These are phyloP conservation scores for Mycoemilia scoparia DNA, from an alignment of 192 early-diverging fungal species.

Conservation along the genomic window DNA sequence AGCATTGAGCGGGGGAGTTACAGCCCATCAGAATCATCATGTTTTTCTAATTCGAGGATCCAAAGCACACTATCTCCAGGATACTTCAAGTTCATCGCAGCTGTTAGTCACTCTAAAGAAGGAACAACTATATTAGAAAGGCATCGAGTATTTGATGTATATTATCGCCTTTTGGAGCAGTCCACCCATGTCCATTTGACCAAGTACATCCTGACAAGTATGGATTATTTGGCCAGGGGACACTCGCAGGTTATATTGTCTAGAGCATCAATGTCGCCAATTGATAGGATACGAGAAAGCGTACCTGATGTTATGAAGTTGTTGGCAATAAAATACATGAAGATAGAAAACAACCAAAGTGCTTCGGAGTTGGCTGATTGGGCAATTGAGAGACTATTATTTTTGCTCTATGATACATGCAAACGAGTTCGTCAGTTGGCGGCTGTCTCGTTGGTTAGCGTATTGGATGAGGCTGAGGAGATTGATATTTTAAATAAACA, in stretches of 20 bases:
- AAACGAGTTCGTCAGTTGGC: slow-evolving; percentile 17
- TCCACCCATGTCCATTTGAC: slow-evolving; percentile 23
- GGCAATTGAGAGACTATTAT: slow-evolving; percentile 21
- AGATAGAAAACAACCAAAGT: no score
- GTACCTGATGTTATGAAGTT: slow-evolving; percentile 22
- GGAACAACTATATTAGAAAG: slow-evolving; percentile 23
- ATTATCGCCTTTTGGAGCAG: slow-evolving; percentile 28
- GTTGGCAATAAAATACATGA: no score
- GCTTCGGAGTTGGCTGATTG: slow-evolving; percentile 22
- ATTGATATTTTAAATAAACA: no score
- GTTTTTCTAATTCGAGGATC: slow-evolving; percentile 25
- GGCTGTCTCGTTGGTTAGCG: slow-evolving; percentile 21
- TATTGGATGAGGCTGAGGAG: no score
- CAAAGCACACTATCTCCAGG: slow-evolving; percentile 31
- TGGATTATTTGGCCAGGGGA: slow-evolving; percentile 15
- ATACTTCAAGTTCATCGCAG: slow-evolving; percentile 27
- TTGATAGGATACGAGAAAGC: slow-evolving; percentile 17
- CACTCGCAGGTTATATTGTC: slow-evolving; percentile 25
- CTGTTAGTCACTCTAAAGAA: slow-evolving; percentile 18
- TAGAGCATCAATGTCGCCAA: slow-evolving; percentile 22
- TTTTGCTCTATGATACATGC: slow-evolving; percentile 15
- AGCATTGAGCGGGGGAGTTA: no score
- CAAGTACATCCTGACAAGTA: slow-evolving; percentile 26
- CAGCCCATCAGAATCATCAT: slow-evolving; percentile 16
- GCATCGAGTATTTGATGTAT: slow-evolving; percentile 22